These are phyloP conservation scores for Pestalotiopsis fici DNA, from an alignment of 2,329 filamentous ascomycete species.

Conservation along the genomic window DNA sequence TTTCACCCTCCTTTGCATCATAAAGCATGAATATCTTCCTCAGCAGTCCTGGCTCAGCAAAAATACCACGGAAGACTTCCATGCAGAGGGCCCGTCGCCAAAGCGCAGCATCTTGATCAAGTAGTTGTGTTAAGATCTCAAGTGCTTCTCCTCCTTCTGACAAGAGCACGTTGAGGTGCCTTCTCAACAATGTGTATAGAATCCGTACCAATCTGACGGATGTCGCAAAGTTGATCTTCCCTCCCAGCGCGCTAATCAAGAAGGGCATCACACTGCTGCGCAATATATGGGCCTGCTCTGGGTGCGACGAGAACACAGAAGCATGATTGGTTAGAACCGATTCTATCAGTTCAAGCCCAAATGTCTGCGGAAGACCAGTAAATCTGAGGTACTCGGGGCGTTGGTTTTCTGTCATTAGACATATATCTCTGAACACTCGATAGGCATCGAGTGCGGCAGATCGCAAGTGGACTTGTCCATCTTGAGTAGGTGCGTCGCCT, in stretches of 20 bases:
- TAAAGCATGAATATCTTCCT: conserved; percentile 80
- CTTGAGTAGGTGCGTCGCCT: conserved; percentile 67
- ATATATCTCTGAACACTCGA: conserved; percentile 86
- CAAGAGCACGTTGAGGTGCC: conserved; percentile 74
- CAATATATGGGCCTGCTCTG: conserved; percentile 79
- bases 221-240: conserved; percentile 76
- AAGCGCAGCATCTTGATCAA: conserved; percentile 79
- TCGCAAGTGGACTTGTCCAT: conserved; percentile 66
- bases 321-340: conserved; percentile 85
- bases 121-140: conserved; percentile 77
- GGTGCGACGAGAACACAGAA: conserved; percentile 74
- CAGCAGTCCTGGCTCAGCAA: conserved; percentile 76
- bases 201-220: conserved; percentile 83
- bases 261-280: conserved; percentile 80
- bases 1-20: conserved; percentile 72
- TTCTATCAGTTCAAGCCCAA: conserved; percentile 89
- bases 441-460: conserved; percentile 85
- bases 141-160: conserved; percentile 83
- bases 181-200: conserved; percentile 76
- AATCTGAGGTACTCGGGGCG: conserved; percentile 81
- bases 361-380: conserved; percentile 75
- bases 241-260: conserved; percentile 75
- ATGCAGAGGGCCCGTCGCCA: conserved; percentile 93
- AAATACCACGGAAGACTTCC: conserved; percentile 86
- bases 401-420: conserved; percentile 82